Evolutionary conservation across 192 early-diverging fungal species (phyloP).

Genomic region (Pilaira anomala): DNA sequence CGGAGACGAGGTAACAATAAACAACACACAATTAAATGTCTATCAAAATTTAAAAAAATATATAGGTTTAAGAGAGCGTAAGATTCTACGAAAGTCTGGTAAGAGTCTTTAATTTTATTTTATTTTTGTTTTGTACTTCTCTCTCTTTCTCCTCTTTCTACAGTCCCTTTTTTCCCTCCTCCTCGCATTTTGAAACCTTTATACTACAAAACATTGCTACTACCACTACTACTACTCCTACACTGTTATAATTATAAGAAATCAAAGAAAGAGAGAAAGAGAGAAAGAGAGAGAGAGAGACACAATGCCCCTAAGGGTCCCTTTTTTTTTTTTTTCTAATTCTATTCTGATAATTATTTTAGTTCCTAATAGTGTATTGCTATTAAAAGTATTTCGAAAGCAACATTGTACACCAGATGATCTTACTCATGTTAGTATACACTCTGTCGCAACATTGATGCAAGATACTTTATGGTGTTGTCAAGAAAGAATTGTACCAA

Average conservation of each 20-base stretch:
- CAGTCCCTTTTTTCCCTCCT: background rate
- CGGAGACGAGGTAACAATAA: constrained; percentile 18
- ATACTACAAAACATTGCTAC: no score
- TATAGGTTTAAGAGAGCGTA: constrained; percentile 29
- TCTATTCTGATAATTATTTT: background rate
- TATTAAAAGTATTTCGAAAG: constrained; percentile 29
- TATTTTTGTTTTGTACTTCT: background rate
- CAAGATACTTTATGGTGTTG: constrained; percentile 33
- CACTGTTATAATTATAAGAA: no score
- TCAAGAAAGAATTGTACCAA: constrained; percentile 29
- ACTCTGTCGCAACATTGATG: constrained; percentile 31
- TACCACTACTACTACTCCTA: no score
- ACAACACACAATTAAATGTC: background rate
- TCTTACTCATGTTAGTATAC: constrained; percentile 21
- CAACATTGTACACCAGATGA: constrained; percentile 23
- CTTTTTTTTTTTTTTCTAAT: background rate
- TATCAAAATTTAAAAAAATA: background rate
- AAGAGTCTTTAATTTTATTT: background rate
- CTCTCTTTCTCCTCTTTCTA: background rate
- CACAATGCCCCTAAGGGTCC: no score
- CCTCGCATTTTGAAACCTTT: no score
- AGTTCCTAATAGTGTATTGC: constrained; percentile 31
- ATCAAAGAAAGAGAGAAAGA: no score
- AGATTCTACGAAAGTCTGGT: constrained; percentile 36
- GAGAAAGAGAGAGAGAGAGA: no score